Evolutionary conservation across 257 asterid species (phyloP).

Genomic region (Nicotiana tomentosiformis): DNA sequence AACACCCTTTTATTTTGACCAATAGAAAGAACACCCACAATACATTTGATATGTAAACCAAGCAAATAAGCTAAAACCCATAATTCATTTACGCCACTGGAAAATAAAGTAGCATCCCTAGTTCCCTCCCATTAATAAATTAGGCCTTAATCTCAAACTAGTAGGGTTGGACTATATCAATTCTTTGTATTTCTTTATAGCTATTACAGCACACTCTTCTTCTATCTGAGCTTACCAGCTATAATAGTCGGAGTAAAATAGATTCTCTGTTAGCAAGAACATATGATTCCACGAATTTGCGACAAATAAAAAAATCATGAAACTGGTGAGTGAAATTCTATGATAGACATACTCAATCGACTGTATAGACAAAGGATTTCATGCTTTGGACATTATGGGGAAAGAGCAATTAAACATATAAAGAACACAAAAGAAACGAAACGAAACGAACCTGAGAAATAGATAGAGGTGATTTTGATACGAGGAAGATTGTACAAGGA

Average conservation of each 20-base stretch:
- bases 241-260: not conserved
- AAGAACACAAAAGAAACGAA: not conserved
- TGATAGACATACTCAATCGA: not conserved
- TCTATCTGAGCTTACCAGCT: not conserved
- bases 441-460: not conserved
- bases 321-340: not conserved
- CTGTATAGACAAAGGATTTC: not conserved
- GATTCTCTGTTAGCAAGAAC: not conserved
- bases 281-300: not conserved
- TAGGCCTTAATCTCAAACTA: not conserved
- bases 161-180: not conserved
- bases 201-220: not conserved
- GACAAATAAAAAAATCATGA: not conserved
- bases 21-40: not conserved
- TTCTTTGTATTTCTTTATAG: not conserved
- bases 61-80: not conserved
- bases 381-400: not conserved
- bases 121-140: not conserved
- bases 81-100: not conserved
- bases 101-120: not conserved
- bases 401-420: not conserved
- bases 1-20: not conserved
- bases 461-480: not conserved
- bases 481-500: not conserved
- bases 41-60: not conserved